Evolutionary conservation across 208 protist species (phyloP), one percentile per base, ranked within the genome.

Genomic region (Leishmania mexicana): DNA sequence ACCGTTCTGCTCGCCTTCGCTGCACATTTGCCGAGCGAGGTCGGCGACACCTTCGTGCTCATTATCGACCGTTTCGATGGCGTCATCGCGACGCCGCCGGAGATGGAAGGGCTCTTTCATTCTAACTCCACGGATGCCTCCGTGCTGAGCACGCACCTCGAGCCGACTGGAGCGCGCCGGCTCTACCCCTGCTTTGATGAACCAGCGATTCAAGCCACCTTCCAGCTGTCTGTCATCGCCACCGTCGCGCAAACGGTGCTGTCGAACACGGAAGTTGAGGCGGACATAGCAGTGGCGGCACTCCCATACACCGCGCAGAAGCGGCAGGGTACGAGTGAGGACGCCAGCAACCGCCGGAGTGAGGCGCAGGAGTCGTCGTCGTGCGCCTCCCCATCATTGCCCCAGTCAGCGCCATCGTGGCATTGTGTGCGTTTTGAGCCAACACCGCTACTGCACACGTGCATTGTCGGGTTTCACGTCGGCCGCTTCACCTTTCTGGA

Each of bases 401-500:
- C 64, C 28, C n/a, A 19, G 0, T 35, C 60, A 3, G 38, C 42
- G 42, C 40, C 62, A 2, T 35, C 17, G 77, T 77, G 76, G 70
- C 83, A 82, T 31, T 82, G 83, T 21, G 65, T 82, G 24, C 83
- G 78, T 19, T 96, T 96, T 76, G 72, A 84, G 49, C 58, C 42
- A 0, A 96, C 93, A 0, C 87, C 93, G 19, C 77, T 45, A 2
- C 67, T 96, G n/a, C 87, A 88, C 74, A 92, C 89, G 3, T 94
- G 85, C 81, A 83, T 95, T 57, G 58, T 96, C 79, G 88, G 86
- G 45, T 98, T 99, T 73, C 85, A 95, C 24, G 91, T 99, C 42
- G 98, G 98, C 73, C 92, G 97, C 60, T 98, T 99, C 82, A 88
- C 94, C 28, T 93, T 93, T 68, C 75, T 99, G 35, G 93, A 96